Conservation (phyloP, 1,284 basidiomycete species). For the Flammula alnicola region DNA sequence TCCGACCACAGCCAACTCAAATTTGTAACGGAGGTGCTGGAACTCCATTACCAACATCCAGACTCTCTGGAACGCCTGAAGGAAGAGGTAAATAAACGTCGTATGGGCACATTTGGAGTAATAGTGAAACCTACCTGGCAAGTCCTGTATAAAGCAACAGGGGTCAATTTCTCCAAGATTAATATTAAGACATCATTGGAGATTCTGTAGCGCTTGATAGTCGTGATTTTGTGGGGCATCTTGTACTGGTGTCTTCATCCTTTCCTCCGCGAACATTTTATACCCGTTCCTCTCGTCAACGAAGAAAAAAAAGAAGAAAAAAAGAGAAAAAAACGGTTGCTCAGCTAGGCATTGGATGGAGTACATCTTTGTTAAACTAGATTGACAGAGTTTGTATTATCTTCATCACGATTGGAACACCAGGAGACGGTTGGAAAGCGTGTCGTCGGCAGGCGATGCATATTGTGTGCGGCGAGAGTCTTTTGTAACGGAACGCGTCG, state of each 20-base stretch:
- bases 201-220: slow-evolving; percentile 49
- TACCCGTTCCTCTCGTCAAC: slow-evolving; percentile 40
- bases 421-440: slow-evolving; percentile 37
- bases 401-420: slow-evolving; percentile 31
- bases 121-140: slow-evolving; percentile 44
- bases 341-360: slow-evolving; percentile 41
- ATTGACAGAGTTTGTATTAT: slow-evolving; percentile 40
- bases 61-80: slow-evolving; percentile 52
- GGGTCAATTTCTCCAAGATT: slow-evolving; percentile 58
- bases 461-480: slow-evolving; percentile 49
- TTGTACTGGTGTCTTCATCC: slow-evolving; percentile 34
- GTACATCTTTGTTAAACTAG: slow-evolving; percentile 41
- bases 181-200: slow-evolving; percentile 57
- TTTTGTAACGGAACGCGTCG: slow-evolving; percentile 51
- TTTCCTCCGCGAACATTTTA: slow-evolving; percentile 46
- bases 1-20: slow-evolving; percentile 56
- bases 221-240: slow-evolving; percentile 48
- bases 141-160: slow-evolving; percentile 52
- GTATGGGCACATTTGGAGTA: slow-evolving; percentile 6
- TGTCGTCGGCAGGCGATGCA: slow-evolving; percentile 47
- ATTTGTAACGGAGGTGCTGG: slow-evolving; percentile 55
- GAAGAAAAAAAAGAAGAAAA: slow-evolving; percentile 44
- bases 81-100: slow-evolving; percentile 10
- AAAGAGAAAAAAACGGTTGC: slow-evolving; percentile 43
- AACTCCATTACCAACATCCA: slow-evolving; percentile 47